phyloP scores from a whole-genome alignment of 192 early-diverging fungal species.

The Coemansia sp. region DNA sequence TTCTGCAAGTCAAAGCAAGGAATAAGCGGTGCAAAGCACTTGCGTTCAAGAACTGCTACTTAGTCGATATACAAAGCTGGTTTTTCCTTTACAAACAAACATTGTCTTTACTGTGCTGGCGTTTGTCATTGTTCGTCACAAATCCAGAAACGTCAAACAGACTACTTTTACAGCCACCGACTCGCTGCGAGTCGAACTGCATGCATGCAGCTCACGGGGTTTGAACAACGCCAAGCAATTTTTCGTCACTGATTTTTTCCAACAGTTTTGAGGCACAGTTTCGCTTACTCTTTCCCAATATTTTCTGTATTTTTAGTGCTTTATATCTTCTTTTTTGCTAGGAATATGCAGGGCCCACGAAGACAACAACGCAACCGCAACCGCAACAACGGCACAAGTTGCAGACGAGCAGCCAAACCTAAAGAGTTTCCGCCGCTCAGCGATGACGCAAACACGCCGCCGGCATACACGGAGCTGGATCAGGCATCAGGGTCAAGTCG shows the following conservation, averaged over 20 bases:
- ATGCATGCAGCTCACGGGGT: neutral
- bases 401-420: neutral
- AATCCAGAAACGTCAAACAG: neutral
- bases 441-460: conserved; percentile 6
- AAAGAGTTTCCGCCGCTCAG: conserved; percentile 35
- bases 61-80: no score
- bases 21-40: no score
- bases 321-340: neutral
- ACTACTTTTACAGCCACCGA: neutral
- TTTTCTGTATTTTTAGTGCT: neutral
- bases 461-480: conserved; percentile 9
- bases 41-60: no score
- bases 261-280: neutral
- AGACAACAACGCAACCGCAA: neutral
- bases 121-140: neutral
- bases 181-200: neutral
- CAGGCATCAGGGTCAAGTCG: neutral
- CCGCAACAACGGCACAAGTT: neutral
- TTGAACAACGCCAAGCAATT: neutral
- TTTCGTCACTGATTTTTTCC: neutral
- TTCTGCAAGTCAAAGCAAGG: no score
- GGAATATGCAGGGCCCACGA: conserved; percentile 10
- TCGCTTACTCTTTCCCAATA: neutral
- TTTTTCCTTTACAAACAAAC: no score
- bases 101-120: neutral